phyloP scores from a whole-genome alignment of 1,284 basidiomycete genomes.

The Mycocalia duriaeana region DNA sequence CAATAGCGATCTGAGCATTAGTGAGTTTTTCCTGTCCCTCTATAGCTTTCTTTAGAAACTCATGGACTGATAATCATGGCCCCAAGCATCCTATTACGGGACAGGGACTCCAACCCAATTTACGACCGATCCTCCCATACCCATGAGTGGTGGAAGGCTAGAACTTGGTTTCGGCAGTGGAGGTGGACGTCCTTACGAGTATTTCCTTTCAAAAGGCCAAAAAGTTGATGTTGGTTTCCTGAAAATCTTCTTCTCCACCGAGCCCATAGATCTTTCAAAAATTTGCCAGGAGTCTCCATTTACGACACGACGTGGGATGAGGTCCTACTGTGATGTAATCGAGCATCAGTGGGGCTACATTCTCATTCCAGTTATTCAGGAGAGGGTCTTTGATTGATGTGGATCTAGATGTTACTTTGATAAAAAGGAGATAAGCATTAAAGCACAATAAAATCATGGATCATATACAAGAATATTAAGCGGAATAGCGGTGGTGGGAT shows the following conservation, averaged over 20 bases:
- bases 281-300: slow-evolving; percentile 8
- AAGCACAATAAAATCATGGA: too few relatives aligned
- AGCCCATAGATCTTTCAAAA: slow-evolving; percentile 7
- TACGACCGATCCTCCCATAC: background rate
- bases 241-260: slow-evolving; percentile 12
- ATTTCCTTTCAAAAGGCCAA: slow-evolving; percentile 5
- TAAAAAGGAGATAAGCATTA: too few relatives aligned
- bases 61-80: background rate
- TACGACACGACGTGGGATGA: too few relatives aligned
- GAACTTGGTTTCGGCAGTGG: slow-evolving; percentile 10
- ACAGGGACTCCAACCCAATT: background rate
- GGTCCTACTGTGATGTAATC: too few relatives aligned
- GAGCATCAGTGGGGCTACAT: too few relatives aligned
- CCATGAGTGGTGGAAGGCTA: background rate
- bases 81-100: background rate
- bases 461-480: too few relatives aligned
- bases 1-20: background rate
- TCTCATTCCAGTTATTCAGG: too few relatives aligned
- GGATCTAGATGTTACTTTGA: too few relatives aligned
- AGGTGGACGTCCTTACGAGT: slow-evolving; percentile 6
- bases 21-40: background rate
- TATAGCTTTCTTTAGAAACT: background rate
- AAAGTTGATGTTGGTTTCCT: slow-evolving; percentile 14
- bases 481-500: too few relatives aligned
- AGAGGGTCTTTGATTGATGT: too few relatives aligned